Evolutionary conservation across 345 rosid species (phyloP).

Genomic region (Corchorus capsularis): DNA sequence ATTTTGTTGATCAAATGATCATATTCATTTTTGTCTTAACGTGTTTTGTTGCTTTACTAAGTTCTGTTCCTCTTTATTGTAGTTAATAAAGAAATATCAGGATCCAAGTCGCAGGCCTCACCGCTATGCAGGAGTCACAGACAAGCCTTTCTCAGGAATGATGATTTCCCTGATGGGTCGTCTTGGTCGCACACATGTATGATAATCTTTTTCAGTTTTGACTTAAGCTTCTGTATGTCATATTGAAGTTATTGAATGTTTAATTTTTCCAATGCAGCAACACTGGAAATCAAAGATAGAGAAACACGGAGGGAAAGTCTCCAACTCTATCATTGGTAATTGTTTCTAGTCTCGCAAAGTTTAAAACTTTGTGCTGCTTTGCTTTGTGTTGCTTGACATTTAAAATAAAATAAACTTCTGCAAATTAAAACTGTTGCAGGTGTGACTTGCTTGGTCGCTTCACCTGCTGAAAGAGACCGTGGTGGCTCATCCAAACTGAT

Average conservation of each 20-base stretch:
- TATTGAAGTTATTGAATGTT: not conserved
- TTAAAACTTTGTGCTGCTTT: not conserved
- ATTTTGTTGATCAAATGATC: not conserved
- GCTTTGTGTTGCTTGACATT: not conserved
- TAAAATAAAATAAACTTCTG: not conserved
- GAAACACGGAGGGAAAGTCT: conserved; percentile 62
- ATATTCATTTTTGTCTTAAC: not conserved
- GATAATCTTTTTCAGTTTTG: not conserved
- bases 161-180: conserved; percentile 63
- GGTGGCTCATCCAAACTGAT: conserved; percentile 67
- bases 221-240: not conserved
- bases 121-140: conserved; percentile 38
- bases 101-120: conserved; percentile 56
- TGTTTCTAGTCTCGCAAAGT: not conserved
- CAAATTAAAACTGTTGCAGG: conserved; percentile 30
- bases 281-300: conserved; percentile 62
- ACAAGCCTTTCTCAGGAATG: conserved; percentile 66
- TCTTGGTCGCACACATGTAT: conserved; percentile 67
- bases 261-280: conserved; percentile 45
- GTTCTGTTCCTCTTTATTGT: not conserved
- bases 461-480: conserved; percentile 60
- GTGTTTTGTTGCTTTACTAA: not conserved
- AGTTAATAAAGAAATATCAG: conserved; percentile 66
- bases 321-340: conserved; percentile 53
- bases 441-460: conserved; percentile 61